These are phyloP conservation scores for Asterophora lycoperdoides DNA, from an alignment of 768 basidiomycete species.

Conservation along the genomic window DNA sequence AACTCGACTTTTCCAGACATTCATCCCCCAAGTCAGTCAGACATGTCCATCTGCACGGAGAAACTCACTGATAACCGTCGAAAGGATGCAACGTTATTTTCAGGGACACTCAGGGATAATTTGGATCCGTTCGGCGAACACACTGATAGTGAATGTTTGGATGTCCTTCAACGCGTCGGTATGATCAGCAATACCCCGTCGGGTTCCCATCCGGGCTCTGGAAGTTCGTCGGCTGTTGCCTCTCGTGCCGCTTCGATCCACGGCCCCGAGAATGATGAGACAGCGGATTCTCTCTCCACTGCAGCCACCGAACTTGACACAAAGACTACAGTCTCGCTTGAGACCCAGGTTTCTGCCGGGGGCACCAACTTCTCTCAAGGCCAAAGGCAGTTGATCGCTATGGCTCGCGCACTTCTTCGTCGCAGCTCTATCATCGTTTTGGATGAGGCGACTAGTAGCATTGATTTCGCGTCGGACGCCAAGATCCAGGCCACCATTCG, in stretches of 20 bases:
- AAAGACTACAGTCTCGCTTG: slow-evolving; percentile 58
- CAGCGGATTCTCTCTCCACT: slow-evolving; percentile 37
- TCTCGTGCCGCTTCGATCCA: slow-evolving; percentile 42
- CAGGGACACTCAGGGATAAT: slow-evolving; percentile 73
- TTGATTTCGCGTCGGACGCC: slow-evolving; percentile 83
- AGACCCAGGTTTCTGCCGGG: slow-evolving; percentile 79
- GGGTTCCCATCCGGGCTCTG: slow-evolving; percentile 46
- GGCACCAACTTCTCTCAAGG: slow-evolving; percentile 93
- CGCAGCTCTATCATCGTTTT: slow-evolving; percentile 71
- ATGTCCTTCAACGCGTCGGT: slow-evolving; percentile 79
- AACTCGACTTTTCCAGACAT: slow-evolving; percentile 46
- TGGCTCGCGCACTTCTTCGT: slow-evolving; percentile 76
- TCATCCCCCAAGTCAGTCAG: slow-evolving; percentile 58
- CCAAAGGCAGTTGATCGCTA: slow-evolving; percentile 82
- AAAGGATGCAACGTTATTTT: slow-evolving; percentile 72
- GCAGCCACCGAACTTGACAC: slow-evolving; percentile 51
- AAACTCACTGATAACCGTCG: background rate
- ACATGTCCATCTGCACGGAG: background rate
- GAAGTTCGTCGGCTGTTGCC: slow-evolving; percentile 40
- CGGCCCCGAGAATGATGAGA: slow-evolving; percentile 34
- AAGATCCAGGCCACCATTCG: slow-evolving; percentile 89
- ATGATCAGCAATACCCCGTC: slow-evolving; percentile 54
- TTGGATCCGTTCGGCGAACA: slow-evolving; percentile 81
- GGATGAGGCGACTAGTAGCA: slow-evolving; percentile 83
- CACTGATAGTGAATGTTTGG: slow-evolving; percentile 72